A percentile compares a stretch with the other conserved stretches of the same genome.
Conservation (phyloP, 1,284 basidiomycete species). For the Ustilago bromivora region DNA sequence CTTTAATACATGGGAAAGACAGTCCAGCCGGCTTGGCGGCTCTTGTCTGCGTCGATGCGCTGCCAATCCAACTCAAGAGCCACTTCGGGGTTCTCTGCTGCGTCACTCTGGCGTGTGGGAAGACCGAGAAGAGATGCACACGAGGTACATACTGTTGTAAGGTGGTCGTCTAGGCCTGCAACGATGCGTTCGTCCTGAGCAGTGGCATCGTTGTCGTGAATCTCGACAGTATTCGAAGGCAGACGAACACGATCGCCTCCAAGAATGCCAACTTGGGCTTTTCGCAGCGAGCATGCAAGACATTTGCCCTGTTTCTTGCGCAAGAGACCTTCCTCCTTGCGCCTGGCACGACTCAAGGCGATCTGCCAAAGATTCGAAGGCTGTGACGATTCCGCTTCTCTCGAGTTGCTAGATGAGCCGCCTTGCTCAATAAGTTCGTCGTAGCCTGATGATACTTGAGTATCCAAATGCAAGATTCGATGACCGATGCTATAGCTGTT, state of each 20-base stretch:
- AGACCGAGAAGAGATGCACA: conserved; percentile 42
- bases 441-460: neutral
- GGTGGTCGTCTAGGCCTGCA: conserved; percentile 34
- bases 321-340: conserved; percentile 36
- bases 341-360: conserved; percentile 16
- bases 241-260: conserved; percentile 39
- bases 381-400: neutral
- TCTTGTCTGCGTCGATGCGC: conserved; percentile 23
- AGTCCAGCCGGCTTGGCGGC: conserved; percentile 29
- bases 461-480: conserved; percentile 39
- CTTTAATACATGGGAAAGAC: conserved; percentile 40
- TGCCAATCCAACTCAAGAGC: conserved; percentile 28
- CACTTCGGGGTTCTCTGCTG: neutral
- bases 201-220: neutral
- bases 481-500: conserved; percentile 41
- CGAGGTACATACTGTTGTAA: conserved; percentile 32
- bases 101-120: conserved; percentile 7
- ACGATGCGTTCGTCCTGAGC: conserved; percentile 9
- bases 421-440: neutral
- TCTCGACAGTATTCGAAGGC: neutral
- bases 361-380: conserved; percentile 16
- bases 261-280: conserved; percentile 46
- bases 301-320: conserved; percentile 45
- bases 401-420: neutral
- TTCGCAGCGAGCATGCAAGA: conserved; percentile 37